Evolutionary conservation across 129 eudicot genomes (phyloP), one percentile per base, ranked within the genome.

Genomic region (carrot (Daucus carota)): DNA sequence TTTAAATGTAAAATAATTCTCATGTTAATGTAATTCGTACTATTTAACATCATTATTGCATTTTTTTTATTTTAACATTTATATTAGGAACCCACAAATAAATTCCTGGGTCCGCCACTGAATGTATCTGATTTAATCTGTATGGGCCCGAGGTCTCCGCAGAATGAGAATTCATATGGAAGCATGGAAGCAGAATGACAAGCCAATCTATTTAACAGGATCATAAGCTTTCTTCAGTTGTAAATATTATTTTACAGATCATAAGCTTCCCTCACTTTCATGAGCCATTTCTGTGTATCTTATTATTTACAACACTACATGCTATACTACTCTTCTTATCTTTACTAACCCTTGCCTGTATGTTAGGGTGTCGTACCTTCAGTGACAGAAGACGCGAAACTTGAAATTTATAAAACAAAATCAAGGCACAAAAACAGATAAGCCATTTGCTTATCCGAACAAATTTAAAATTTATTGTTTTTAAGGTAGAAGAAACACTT

Each of bases 321-420:
- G 73, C 75, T 40, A 75, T 40, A 77, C 18, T 46, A 12, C 5
- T 47, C 54, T 80, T 86, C 81, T 76, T 83, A 68, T 87, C 96
- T 46, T 85, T 92, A 52, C 76, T 26, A 26, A 47, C 80, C 73
- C 57, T 79, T 77, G 87, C 76, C 85, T 86, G 90, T 83, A 95
- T 85, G 83, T 89, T 88, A 1, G 98, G 96, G 75, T 88, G 98
- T 76, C 97, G 87, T 73, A 88, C 90, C 78, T 90, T 93, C 18
- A 93, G 91, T 12, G 98, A 87, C 10, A 93, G 83, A 74, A 93
- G 97, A 11, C 98, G 96, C 4, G 98, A 90, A 22, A 93, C 98
- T 88, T 93, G 96, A 73, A 97, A 77, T 97, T 97, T 93, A 75
- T 77, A 74, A 8, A 57, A 80, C 71, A 44, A 75, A 57, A 46